Evolutionary conservation across 1,139 yeast species (phyloP), one percentile per base, ranked within the genome.

Genomic region (Hyphopichia fennica): DNA sequence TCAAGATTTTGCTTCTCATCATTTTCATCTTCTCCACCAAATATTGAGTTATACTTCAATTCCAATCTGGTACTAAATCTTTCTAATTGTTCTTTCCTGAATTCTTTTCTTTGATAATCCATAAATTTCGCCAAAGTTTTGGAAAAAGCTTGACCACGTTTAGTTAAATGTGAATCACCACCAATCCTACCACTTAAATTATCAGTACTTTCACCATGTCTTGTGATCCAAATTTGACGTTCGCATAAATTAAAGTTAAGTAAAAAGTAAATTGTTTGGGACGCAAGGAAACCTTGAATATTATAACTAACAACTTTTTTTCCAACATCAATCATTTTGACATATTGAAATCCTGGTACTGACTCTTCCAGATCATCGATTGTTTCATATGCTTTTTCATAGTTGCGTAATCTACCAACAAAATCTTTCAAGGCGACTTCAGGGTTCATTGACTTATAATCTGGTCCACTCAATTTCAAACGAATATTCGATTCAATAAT

Each of bases 251-350:
- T 93, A 75, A 93, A 91, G 61, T 93, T 93, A 50, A 93, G 73
- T 51, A 93, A 68, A 67, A 90, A 93, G 60, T 88, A 91, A 35
- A 91, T 88, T 2, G 96, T 87, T 59, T 93, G 98, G 1, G 97
- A 93, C 0, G 97, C 91, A 43, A 93, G 69, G 56, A 89, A 93
- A 0, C 98, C 98, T 55, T 87, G 89, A 44, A 91, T 87, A 58
- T 90, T 89, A 60, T 84, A 90, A 40, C 96, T 87, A 35, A 90
- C 96, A 35, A 91, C 90, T 60, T 93, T 93, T 53, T 88, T 84
- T 5, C 98, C 98, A 9, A 91, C 97, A 62, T 93, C 93, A 46
- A 93, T 89, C 95, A 93, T 90, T 65, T 93, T 90, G 48, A 91
- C 89, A 56, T 89, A 93, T 58, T 89, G 97, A 49, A 87, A 79